Evolutionary conservation across 2,329 filamentous ascomycete species (phyloP).

Genomic region (Monosporascus cannonballus): DNA sequence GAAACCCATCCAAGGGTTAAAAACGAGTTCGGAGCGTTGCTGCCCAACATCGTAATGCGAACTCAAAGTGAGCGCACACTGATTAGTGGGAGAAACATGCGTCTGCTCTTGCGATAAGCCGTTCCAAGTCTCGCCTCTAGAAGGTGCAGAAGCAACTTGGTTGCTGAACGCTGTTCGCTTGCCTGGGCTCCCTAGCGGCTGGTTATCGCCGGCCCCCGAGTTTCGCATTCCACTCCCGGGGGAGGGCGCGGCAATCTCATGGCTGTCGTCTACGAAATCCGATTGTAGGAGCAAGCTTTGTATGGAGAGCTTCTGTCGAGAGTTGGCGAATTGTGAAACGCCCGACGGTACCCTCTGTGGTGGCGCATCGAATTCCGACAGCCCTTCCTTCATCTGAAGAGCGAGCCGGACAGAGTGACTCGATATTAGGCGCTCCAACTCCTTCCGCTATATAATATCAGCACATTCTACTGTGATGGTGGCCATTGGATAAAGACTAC

Average conservation of each 20-base stretch:
- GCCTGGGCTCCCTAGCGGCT: background rate
- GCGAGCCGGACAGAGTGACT: constrained; percentile 21
- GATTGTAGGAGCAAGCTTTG: constrained; percentile 34
- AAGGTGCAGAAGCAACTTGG: background rate
- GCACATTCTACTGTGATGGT: background rate
- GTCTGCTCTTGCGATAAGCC: background rate
- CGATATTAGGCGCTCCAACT: constrained; percentile 21
- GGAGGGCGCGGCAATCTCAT: constrained; percentile 19
- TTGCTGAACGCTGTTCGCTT: background rate
- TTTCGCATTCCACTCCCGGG: constrained; percentile 15
- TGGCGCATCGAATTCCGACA: constrained; percentile 13
- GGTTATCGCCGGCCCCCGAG: background rate
- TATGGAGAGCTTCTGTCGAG: constrained; percentile 30
- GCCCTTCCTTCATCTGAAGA: constrained; percentile 16
- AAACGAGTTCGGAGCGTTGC: constrained; percentile 20
- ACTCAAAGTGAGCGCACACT: background rate
- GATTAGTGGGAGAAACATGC: background rate
- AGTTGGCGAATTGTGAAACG: constrained; percentile 23
- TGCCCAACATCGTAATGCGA: constrained; percentile 14
- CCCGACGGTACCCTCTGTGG: constrained; percentile 12
- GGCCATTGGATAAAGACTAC: constrained; percentile 10
- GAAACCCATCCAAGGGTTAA: constrained; percentile 25
- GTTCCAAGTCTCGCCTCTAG: background rate
- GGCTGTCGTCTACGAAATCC: constrained; percentile 33
- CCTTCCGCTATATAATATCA: constrained; percentile 15